Base-by-base conservation (phyloP, 441 rosid species). In the Corymbia calophylla region DNA sequence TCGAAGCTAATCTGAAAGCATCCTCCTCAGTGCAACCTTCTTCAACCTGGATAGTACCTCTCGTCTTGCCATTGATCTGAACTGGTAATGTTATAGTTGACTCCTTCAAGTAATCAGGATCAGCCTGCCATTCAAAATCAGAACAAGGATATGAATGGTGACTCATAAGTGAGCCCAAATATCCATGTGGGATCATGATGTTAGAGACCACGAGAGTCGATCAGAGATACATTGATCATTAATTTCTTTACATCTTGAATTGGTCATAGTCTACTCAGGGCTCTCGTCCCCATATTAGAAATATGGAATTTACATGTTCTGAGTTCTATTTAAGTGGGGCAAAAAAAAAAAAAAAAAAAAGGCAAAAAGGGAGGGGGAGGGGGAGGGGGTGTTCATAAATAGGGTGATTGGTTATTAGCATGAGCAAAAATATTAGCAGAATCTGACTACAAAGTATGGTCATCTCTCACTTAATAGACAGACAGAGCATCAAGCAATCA, bases 21-120 rank as follows among this genome's bases (percentile, higher is more conserved):
- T 96, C 96, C 70, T 96, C 98, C 94, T 97, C 99, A 12, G 96
- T 92, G 89, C 98, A 96, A 56, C 95, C 99, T 95, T 96, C 95
- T 93, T 96, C 97, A 9, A 98, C 95, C 91, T 94, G 94, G 90
- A 98, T 94, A 87, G 99, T 96, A 87, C 99, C 99, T 93, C 99
- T 92, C 16, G 96, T 98, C 94, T 95, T 98, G 88, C 99, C 99
- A 44, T 97, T 98, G 91, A 98, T 96, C 95, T 98, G 99, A 92
- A 98, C 96, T 23, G 99, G 99, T 53, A 98, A 95, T 23, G 92
- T 92, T 29, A 95, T 88, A 32, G 92, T 92, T 25, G 95, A 91
- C 92, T 97, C 97, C 94, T 94, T 96, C 92, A 98, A 89, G 94
- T 94, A 96, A 21, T 53, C 91, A 4, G 96, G 95, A 93, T 95